These are phyloP conservation scores for Sporothrix mexicana DNA, from an alignment of 2,329 filamentous ascomycete genomes.

Conservation along the genomic window DNA sequence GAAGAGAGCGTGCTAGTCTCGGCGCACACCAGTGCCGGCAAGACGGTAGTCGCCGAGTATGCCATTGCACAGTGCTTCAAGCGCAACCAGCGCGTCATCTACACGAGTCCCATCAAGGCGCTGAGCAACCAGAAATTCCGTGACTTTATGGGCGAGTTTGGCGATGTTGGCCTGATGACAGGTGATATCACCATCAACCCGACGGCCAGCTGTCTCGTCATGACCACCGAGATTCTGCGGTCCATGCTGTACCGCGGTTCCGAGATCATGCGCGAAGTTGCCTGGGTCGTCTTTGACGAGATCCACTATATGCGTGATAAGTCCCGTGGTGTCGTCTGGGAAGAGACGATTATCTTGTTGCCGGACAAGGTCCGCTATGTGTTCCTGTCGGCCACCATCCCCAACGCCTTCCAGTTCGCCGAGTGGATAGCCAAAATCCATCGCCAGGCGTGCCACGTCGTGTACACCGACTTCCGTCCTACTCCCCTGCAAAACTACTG, in stretches of 20 bases:
- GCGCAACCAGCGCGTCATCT: slow-evolving; percentile 97
- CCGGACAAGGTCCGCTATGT: slow-evolving; percentile 99
- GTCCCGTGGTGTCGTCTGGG: slow-evolving; percentile 94
- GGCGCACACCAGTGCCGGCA: slow-evolving; percentile 95
- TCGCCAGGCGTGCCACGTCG: slow-evolving; percentile 95
- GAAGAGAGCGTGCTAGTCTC: slow-evolving; percentile 97
- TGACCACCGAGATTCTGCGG: slow-evolving; percentile 98
- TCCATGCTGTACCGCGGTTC: slow-evolving; percentile 98
- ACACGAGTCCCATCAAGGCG: slow-evolving; percentile 98
- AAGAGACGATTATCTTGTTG: slow-evolving; percentile 96
- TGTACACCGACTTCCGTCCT: slow-evolving; percentile 97
- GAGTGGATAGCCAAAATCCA: slow-evolving; percentile 99
- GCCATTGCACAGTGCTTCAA: slow-evolving; percentile 97
- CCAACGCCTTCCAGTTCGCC: slow-evolving; percentile 98
- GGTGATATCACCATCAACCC: slow-evolving; percentile 99
- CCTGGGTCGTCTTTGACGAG: slow-evolving; percentile 98
- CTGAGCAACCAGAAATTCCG: slow-evolving; percentile 98
- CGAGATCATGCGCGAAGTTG: slow-evolving; percentile 99
- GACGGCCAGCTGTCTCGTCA: slow-evolving; percentile 94
- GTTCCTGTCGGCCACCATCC: slow-evolving; percentile 96
- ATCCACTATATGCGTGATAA: slow-evolving; percentile 99
- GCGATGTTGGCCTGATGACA: slow-evolving; percentile 97
- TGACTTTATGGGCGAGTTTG: slow-evolving; percentile 94
- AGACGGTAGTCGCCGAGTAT: slow-evolving; percentile 98
- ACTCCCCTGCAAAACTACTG: slow-evolving; percentile 98